phyloP scores from a whole-genome alignment of 805 yeast species.

The Ogataea minuta region DNA sequence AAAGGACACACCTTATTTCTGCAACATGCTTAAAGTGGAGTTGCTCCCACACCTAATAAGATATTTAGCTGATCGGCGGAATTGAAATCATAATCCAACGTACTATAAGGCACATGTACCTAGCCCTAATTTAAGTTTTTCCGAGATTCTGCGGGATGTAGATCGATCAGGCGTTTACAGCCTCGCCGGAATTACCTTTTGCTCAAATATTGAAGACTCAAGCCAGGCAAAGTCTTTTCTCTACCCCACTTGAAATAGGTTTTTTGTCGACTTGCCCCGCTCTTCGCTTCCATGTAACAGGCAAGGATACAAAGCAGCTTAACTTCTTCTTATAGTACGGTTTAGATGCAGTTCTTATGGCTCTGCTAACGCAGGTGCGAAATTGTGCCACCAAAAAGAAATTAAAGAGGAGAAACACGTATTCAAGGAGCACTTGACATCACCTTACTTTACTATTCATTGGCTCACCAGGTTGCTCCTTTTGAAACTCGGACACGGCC shows the following conservation, averaged over 20 bases:
- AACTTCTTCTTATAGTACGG: neutral
- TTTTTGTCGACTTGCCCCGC: constrained; percentile 1
- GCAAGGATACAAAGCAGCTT: neutral
- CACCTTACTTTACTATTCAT: too few relatives aligned
- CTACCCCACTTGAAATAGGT: constrained; percentile 1
- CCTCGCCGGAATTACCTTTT: too few relatives aligned
- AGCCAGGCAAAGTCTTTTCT: neutral
- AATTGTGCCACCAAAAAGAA: constrained; percentile 8
- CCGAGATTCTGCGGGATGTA: neutral
- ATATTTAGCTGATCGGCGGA: too few relatives aligned
- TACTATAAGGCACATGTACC: neutral
- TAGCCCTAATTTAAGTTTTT: constrained; percentile 3
- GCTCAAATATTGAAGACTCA: neutral
- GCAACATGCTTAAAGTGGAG: neutral
- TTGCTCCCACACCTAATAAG: neutral
- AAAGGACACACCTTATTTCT: neutral
- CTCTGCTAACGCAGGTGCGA: constrained; percentile 6
- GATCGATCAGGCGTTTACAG: too few relatives aligned
- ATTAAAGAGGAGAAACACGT: constrained; percentile 5
- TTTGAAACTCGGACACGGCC: too few relatives aligned
- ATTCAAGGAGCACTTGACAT: constrained; percentile 3
- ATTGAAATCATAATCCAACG: neutral
- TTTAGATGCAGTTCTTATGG: neutral
- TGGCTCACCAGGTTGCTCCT: too few relatives aligned
- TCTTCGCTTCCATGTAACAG: neutral